Percentiles rank a stretch among this genome's conserved stretches.
Conservation (phyloP, 352 stramenopile genomes). For the Saprolegnia parasitica region DNA sequence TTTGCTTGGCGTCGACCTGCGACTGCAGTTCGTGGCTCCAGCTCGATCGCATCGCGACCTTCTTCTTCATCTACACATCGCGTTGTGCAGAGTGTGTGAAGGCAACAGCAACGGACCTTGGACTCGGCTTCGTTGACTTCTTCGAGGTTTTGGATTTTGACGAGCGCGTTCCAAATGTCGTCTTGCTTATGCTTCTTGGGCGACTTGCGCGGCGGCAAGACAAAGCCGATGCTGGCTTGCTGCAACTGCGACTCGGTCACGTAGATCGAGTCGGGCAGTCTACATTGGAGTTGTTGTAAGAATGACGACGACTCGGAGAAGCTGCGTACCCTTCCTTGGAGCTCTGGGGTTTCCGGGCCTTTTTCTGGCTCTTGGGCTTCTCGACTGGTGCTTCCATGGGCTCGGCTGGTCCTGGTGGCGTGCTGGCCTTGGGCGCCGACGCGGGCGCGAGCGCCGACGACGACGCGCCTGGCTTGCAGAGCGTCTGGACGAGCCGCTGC, state of each 20-base stretch:
- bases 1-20: constrained; percentile 50
- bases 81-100: background rate
- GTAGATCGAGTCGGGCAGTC: constrained; percentile 48
- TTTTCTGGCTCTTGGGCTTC: background rate
- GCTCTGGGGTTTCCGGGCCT: background rate
- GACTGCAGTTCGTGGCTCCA: constrained; percentile 45
- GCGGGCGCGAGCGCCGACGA: constrained; percentile 34
- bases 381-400: constrained; percentile 19
- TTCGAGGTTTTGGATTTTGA: constrained; percentile 68
- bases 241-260: constrained; percentile 64
- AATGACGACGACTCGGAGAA: background rate
- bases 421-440: background rate
- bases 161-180: constrained; percentile 80
- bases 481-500: constrained; percentile 39
- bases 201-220: constrained; percentile 50
- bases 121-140: constrained; percentile 51
- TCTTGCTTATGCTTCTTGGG: constrained; percentile 73
- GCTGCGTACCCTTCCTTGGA: background rate
- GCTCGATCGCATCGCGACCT: constrained; percentile 33
- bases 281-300: background rate
- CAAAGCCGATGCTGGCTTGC: constrained; percentile 63
- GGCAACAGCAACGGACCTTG: background rate
- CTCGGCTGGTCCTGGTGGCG: background rate
- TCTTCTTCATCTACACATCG: constrained; percentile 31
- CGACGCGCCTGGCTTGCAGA: constrained; percentile 38